Evolutionary conservation across 208 protist species (phyloP).

Genomic region (Borovskyia barvae): DNA sequence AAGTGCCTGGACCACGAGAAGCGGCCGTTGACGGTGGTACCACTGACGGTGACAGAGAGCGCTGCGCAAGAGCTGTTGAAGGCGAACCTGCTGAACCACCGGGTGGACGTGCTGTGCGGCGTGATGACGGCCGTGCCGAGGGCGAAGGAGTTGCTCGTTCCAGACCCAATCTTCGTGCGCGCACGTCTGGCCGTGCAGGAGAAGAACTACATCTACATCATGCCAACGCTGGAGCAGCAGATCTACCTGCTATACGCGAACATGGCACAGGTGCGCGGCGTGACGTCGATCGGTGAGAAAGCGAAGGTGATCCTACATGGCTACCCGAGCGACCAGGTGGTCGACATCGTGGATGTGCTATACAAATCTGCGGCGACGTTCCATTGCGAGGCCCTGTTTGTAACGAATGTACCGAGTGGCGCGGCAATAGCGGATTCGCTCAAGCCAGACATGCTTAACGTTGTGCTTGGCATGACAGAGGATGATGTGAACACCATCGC

Average conservation of each 20-base stretch:
- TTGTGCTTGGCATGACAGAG: slow-evolving; percentile 11
- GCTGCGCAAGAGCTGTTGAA: background rate
- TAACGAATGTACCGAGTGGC: background rate
- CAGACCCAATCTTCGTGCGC: background rate
- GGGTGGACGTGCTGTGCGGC: background rate
- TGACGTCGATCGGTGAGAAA: background rate
- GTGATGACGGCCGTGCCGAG: background rate
- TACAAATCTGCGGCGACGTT: slow-evolving; percentile 8
- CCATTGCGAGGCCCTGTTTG: background rate
- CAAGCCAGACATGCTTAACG: background rate
- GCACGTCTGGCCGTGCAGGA: background rate
- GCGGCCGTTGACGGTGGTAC: background rate
- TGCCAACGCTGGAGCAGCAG: slow-evolving; percentile 54
- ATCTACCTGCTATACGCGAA: slow-evolving; percentile 32
- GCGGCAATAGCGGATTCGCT: background rate
- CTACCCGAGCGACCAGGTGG: background rate
- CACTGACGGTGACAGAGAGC: background rate
- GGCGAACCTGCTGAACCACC: background rate
- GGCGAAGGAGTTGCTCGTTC: background rate
- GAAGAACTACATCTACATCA: slow-evolving; percentile 5
- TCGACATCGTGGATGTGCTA: background rate
- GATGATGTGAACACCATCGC: slow-evolving; percentile 13
- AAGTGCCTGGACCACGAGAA: background rate
- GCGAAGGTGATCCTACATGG: slow-evolving; percentile 6
- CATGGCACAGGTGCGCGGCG: background rate